Conservation (phyloP, 2,329 filamentous ascomycete species). For the Stachybotrys chlorohalonatus region DNA sequence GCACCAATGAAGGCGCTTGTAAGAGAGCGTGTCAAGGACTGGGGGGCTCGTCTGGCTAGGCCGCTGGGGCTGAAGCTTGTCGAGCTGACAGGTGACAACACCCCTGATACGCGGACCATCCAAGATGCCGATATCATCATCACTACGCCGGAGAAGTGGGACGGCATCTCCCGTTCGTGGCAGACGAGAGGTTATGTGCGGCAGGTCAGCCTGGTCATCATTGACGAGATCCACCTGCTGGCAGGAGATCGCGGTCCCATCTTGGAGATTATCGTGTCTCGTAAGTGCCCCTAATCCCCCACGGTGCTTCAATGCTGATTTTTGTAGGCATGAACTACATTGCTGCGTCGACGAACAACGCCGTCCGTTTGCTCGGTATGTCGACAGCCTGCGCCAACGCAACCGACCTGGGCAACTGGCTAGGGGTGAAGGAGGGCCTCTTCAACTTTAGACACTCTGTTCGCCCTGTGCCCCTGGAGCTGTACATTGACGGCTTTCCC, state of each 20-base stretch:
- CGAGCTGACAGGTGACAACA: conserved; percentile 94
- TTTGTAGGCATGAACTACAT: conserved; percentile 92
- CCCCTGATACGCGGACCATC: conserved; percentile 91
- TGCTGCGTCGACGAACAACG: conserved; percentile 81
- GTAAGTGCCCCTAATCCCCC: conserved; percentile 21
- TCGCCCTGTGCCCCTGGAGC: conserved; percentile 87
- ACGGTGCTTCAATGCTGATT: neutral
- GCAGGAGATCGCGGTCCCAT: conserved; percentile 95
- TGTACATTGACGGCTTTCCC: conserved; percentile 96
- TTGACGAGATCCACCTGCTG: conserved; percentile 96
- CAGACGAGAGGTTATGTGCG: conserved; percentile 94
- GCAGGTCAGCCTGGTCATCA: conserved; percentile 92
- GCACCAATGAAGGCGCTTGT: conserved; percentile 99
- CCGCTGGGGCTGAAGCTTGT: conserved; percentile 86
- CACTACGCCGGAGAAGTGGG: conserved; percentile 99
- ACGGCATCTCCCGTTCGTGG: conserved; percentile 98
- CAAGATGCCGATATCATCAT: conserved; percentile 95
- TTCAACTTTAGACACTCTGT: conserved; percentile 99
- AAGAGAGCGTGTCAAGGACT: conserved; percentile 91
- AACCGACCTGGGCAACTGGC: conserved; percentile 87
- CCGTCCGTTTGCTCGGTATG: conserved; percentile 93
- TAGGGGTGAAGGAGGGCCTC: conserved; percentile 88
- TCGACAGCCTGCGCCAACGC: conserved; percentile 97
- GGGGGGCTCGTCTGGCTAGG: conserved; percentile 70
- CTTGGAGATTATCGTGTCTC: conserved; percentile 87